Evolutionary conservation across 257 asterid species (phyloP), one percentile per base, ranked within the genome.

Genomic region (Solanum etuberosum): DNA sequence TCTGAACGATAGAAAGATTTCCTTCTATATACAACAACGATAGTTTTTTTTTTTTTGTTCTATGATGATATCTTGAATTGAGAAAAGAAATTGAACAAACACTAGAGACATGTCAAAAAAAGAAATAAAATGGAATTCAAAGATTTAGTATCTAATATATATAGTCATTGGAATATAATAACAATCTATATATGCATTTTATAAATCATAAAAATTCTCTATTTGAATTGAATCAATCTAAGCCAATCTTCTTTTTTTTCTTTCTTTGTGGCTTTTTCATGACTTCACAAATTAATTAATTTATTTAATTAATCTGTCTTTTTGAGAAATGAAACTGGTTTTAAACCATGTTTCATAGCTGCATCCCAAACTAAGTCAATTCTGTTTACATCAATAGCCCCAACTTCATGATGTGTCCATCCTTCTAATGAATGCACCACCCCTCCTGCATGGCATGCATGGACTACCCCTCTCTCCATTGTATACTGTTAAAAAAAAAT

Each of bases 381-480:
- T 74, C 92, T 83, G 40, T 93, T 91, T 5, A 93, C 93, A 20
- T 94, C 95, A 37, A 94, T 91, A 3, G 98, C 95, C 61, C 96
- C 98, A 9, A 93, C 98, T 84, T 94, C 98, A 85, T 94, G 94
- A 86, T 94, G 94, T 23, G 71, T 89, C 98, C 98, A 94, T 59
- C 95, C 96, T 90, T 93, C 95, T 71, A 94, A 70, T 2, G 89
- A 88, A 77, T 94, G 98, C 48, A 94, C 93, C 4, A 91, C 94
- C 25, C 98, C 96, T 9, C 97, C 98, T 0, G 98, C 98, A 87
- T 93, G 96, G 90, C 98, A 94, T 11, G 98, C 98, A 83, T 94
- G 99, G 72, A 96, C 98, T 12, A 95, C 94, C 71, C 99, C 98
- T 92, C 99, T 92, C 7, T 92, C 98, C 99, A 95, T 94, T 27